Base-by-base conservation (phyloP, 2,329 filamentous ascomycete species). In the Aspergillus pseudonomiae region DNA sequence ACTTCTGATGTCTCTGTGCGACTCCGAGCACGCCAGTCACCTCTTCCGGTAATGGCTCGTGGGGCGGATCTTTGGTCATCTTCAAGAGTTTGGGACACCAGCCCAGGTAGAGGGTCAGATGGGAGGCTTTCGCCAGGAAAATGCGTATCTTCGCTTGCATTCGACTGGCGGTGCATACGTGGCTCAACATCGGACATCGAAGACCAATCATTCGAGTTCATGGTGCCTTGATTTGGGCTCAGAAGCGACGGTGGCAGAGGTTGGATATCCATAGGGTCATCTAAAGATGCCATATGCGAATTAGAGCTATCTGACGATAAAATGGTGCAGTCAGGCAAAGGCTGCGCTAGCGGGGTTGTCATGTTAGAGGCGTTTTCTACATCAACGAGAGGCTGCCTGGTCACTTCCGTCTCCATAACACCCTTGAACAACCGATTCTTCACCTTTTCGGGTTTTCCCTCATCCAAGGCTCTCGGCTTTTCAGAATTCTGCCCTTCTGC, bases 351-450 rank as follows among this genome's bases (percentile, higher is more conserved):
- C 32, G 85, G 85, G 21, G 85, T 87, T 19, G 84, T 80, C 71
- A 86, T 79, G 67, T 85, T 86, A 2, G 85, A 87, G 19, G 81
- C 81, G 70, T 80, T 85, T 64, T 86, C 84, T 12, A 72, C 63
- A 30, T 81, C 79, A 32, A 73, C 67, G 26, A 74, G 71, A 14
- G 70, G 54, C 64, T 71, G 57, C 60, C 71, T 72, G 63, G 71
- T 66, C 75, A 68, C 26, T 63, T 77, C 75, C 24, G 73, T 74
- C 55, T 79, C 79, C 61, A 77, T 75, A 6, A 81, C 75, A 0
- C 77, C 77, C 66, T 81, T 81, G 68, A 82, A 81, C 46, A 82
- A 64, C 32, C 76, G 76, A 57, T 71, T 81, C 66, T 79, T 80
- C 46, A 78, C 68, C 63, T 78, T 81, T 24, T 76, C 77, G 32